These are phyloP conservation scores for Phytophthora aleatoria DNA, from an alignment of 352 stramenopile species.

Conservation along the genomic window DNA sequence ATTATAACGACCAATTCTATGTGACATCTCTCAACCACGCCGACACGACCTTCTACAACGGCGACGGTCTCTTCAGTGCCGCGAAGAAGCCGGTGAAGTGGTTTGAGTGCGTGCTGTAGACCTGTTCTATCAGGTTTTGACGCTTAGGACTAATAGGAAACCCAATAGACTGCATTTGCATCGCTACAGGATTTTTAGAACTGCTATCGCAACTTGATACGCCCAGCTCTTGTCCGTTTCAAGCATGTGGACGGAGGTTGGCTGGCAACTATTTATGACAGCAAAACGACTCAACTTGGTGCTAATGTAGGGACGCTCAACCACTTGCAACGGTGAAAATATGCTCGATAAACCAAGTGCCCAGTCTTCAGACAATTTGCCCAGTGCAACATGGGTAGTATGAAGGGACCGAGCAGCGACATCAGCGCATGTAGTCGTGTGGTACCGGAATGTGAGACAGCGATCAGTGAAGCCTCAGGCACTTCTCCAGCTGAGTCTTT, in stretches of 20 bases:
- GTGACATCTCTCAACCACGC: slow-evolving; percentile 65
- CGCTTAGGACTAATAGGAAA: slow-evolving; percentile 2
- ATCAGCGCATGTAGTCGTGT: slow-evolving; percentile 24
- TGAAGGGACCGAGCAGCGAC: slow-evolving; percentile 30
- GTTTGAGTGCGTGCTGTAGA: slow-evolving; percentile 73
- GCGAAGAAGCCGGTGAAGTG: slow-evolving; percentile 69
- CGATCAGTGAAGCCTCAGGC: slow-evolving; percentile 11
- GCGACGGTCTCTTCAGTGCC: slow-evolving; percentile 52
- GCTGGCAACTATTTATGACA: slow-evolving; percentile 19
- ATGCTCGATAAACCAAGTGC: slow-evolving; percentile 18
- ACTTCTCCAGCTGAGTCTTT: not conserved
- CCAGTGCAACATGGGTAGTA: slow-evolving; percentile 19
- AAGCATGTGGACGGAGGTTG: not conserved
- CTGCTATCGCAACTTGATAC: too few relatives aligned
- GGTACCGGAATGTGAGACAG: slow-evolving; percentile 21
- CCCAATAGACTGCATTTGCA: slow-evolving; percentile 10
- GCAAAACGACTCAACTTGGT: slow-evolving; percentile 27
- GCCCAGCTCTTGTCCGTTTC: slow-evolving; percentile 13
- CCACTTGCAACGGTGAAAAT: not conserved
- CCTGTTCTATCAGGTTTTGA: not conserved
- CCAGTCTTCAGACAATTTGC: slow-evolving; percentile 17
- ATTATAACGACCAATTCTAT: slow-evolving; percentile 59
- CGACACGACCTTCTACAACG: slow-evolving; percentile 67
- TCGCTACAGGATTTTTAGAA: not conserved
- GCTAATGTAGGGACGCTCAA: slow-evolving; percentile 10